These are phyloP conservation scores for Hemileia vastatrix DNA, from an alignment of 1,284 basidiomycete species.

Conservation along the genomic window DNA sequence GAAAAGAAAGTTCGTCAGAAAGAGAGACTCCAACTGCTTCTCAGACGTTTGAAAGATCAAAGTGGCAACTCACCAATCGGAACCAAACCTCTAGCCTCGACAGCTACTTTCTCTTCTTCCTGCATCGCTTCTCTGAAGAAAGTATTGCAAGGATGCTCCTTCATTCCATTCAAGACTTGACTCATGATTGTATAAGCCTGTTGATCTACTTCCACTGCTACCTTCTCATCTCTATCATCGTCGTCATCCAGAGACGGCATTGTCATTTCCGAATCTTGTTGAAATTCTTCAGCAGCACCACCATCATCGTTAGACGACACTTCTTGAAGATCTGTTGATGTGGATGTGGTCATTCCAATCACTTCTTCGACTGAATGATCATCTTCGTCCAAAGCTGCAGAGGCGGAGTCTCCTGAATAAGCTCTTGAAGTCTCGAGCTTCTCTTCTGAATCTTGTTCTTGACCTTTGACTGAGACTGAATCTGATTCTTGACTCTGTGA, in stretches of 20 bases:
- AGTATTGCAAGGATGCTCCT: neutral
- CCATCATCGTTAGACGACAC: no score
- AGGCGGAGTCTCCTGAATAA: no score
- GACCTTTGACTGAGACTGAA: no score
- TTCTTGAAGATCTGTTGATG: no score
- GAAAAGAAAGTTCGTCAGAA: no score
- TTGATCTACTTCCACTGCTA: neutral
- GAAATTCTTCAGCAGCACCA: no score
- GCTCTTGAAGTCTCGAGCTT: neutral
- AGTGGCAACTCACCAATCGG: no score
- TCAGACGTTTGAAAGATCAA: no score
- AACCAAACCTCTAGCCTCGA: no score
- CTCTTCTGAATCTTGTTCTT: neutral
- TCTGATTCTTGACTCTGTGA: neutral
- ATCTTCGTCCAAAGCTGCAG: neutral
- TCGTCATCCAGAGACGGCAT: neutral
- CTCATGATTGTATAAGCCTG: neutral
- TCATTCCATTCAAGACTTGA: neutral
- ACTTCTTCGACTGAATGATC: neutral
- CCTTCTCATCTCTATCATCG: neutral
- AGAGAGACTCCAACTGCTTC: no score
- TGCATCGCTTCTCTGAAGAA: neutral
- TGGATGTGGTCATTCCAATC: neutral
- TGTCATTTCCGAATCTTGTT: no score
- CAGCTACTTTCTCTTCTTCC: no score